Evolutionary conservation across 805 yeast genomes (phyloP), one percentile per base, ranked within the genome.

Genomic region (Lachancea fermentati): DNA sequence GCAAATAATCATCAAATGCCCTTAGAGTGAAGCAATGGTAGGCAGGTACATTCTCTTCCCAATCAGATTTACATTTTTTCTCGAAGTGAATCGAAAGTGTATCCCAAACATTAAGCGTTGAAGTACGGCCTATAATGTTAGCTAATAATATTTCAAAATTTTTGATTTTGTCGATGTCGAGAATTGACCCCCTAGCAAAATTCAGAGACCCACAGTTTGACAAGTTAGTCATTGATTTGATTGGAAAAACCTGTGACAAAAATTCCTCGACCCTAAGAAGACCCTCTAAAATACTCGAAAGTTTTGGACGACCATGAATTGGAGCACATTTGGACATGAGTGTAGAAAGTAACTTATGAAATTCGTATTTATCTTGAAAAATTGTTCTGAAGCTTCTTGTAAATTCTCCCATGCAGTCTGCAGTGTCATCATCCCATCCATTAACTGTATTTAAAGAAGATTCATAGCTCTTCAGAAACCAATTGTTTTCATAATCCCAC

Each of bases 31-130:
- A 45, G 4, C 19, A 30, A 12, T 50, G 48, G 31, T 41, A 50
- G 25, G 39, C 37, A 9, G 11, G 11, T 19, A 33, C 35, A 30
- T 36, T 42, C 13, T 9, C 36, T 29, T 41, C 43, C 14, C 33
- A 29, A 15, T 46, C 33, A 7, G 19, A 32, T 3, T 12, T 33
- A 25, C 15, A 36, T 19, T 17, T 37, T 14, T 29, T 43, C 38
- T 53, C 57, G 34, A 53, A 53, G 41, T 50, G 30, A 7, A 40
- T 13, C 7, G 43, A 15, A 9, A 53, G 22, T n/a, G 30, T 28
- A 6, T 38, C 39, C 32, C 41, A 45, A 5, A 47, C 31, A 24
- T 36, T 40, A 42, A 51, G 34, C 5, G 49, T 26, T 17, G 42
- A 25, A 4, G 43, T 32, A 4, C 34, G 26, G 6, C 51, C 54